Base-by-base conservation (phyloP, 768 basidiomycete species). In the Psilocybe cubensis region DNA sequence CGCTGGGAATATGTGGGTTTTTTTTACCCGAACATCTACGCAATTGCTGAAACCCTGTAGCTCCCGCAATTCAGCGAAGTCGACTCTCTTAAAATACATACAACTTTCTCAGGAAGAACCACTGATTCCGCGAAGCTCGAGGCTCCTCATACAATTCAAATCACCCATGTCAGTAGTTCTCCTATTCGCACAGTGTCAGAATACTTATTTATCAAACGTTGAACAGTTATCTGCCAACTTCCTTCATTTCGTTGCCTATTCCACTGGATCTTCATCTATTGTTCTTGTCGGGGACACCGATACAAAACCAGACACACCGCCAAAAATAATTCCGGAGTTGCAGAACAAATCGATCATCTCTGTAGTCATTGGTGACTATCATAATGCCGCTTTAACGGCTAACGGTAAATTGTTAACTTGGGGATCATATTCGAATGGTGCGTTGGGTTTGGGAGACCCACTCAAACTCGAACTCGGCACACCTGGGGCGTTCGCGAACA, bases 351-450 rank as follows among this genome's bases (percentile, higher is more conserved):
- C 81, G 33, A 84, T 98, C 52, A 96, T 98, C 58, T 92, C 92
- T 49, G 86, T 96, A 54, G 88, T 89, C 12, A 80, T 94, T 49
- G 96, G 96, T 4, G 96, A 98, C 72, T 97, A 96, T 70, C 96
- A 98, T 75, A 86, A 80, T 67, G 91, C 86, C 31, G 96, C 96
- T 1, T 76, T 97, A 64, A 96, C 93, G 2, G 78, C 83, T 35
- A 71, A 78, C 21, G 96, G 96, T 14, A 82, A 86, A 66, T 75
- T 94, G 23, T 75, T 89, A 18, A 91, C 94, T 10, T 96, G 92
- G 93, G 94, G 93, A 14, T 62, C 70, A 23, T 89, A 86, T 71
- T 89, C 88, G 20, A 69, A 74, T 27, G 95, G 96, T 10, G 94
- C 94, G 1, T 77, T 97, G 33, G 96, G 96, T 1, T 79, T 97